A percentile compares a stretch with the other conserved stretches of the same genome.
Evolutionary conservation across 2,329 filamentous ascomycete species (phyloP).

Genomic region (Apiospora kogelbergensis): DNA sequence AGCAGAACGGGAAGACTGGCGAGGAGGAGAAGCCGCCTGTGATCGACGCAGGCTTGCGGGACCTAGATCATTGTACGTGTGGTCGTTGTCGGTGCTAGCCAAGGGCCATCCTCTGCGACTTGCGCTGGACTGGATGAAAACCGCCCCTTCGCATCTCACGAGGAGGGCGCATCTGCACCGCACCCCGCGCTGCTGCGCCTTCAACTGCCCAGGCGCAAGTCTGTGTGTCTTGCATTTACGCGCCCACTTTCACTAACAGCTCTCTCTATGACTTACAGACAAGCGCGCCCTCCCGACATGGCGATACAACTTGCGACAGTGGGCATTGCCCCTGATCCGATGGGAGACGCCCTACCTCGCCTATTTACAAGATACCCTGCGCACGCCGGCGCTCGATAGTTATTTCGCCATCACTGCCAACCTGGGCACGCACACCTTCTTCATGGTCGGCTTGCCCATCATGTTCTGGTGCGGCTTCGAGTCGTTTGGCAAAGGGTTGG

Average conservation of each 20-base stretch:
- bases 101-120: background rate
- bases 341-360: conserved; percentile 96
- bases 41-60: conserved; percentile 75
- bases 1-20: background rate
- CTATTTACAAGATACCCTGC: conserved; percentile 75
- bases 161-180: background rate
- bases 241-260: conserved; percentile 7
- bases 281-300: conserved; percentile 80
- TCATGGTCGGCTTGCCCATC: conserved; percentile 93
- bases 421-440: conserved; percentile 96
- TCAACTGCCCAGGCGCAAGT: background rate
- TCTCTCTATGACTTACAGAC: conserved; percentile 51
- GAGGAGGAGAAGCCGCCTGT: conserved; percentile 30
- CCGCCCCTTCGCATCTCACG: background rate
- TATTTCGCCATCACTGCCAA: conserved; percentile 98
- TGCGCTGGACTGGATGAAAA: background rate
- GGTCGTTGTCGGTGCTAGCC: conserved; percentile 12
- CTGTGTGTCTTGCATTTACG: background rate
- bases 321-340: conserved; percentile 80
- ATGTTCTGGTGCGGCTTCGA: conserved; percentile 96
- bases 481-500: conserved; percentile 82
- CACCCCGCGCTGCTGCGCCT: background rate
- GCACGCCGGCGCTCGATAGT: conserved; percentile 83
- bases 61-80: conserved; percentile 72
- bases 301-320: conserved; percentile 83